These are phyloP conservation scores for Hippophae tibetana DNA, from an alignment of 306 rosid species.

Conservation along the genomic window DNA sequence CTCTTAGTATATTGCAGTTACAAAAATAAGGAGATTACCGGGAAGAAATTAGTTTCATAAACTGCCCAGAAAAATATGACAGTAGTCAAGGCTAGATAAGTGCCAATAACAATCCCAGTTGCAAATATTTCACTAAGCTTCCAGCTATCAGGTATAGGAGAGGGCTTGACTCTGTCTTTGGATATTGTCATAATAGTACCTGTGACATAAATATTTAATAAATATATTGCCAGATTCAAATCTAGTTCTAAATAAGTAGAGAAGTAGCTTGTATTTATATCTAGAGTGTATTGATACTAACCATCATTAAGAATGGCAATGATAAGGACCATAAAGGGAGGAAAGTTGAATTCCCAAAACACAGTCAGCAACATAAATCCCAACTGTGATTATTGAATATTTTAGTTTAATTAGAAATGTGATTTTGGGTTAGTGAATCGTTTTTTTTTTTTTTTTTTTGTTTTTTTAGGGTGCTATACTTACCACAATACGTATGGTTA, in stretches of 20 bases:
- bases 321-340: slow-evolving; percentile 76
- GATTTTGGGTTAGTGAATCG: slow-evolving; percentile 4
- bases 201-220: slow-evolving; percentile 9
- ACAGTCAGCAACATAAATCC: slow-evolving; percentile 58
- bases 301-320: slow-evolving; percentile 76
- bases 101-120: slow-evolving; percentile 56
- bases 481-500: slow-evolving; percentile 78
- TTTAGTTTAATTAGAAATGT: slow-evolving; percentile 10
- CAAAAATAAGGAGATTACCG: slow-evolving; percentile 17
- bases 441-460: neutral
- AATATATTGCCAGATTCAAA: neutral
- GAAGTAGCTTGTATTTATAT: neutral
- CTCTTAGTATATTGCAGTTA: no score
- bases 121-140: slow-evolving; percentile 68
- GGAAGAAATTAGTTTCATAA: slow-evolving; percentile 39
- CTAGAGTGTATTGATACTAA: slow-evolving; percentile 19
- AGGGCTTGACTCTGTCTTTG: slow-evolving; percentile 68
- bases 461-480: slow-evolving; percentile 6
- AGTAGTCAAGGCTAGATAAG: slow-evolving; percentile 54
- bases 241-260: neutral
- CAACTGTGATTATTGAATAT: slow-evolving; percentile 27
- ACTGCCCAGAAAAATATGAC: slow-evolving; percentile 46
- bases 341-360: slow-evolving; percentile 63
- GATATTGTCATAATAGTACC: slow-evolving; percentile 84
- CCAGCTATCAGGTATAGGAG: slow-evolving; percentile 72